Percentiles rank a stretch among this genome's conserved stretches.
phyloP scores from a whole-genome alignment of 2,329 filamentous ascomycete genomes.

The Trichoderma lentiforme region DNA sequence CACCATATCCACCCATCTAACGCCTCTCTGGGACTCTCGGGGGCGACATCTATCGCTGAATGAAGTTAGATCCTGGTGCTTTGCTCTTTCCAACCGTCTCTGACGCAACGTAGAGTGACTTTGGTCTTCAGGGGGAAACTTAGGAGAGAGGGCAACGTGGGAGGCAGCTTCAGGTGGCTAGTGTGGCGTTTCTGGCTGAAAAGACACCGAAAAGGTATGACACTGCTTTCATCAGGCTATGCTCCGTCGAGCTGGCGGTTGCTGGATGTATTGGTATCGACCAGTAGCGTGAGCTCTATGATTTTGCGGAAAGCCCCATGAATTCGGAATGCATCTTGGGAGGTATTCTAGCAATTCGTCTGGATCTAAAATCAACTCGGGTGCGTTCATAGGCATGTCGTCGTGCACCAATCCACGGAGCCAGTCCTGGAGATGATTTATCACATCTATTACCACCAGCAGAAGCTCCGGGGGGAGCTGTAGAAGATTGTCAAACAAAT shows the following conservation, averaged over 20 bases:
- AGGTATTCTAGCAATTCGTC: background rate
- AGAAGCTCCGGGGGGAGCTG: background rate
- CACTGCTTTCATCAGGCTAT: background rate
- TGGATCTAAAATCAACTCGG: background rate
- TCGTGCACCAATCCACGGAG: background rate
- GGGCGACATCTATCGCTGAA: background rate
- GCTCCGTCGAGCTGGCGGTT: background rate
- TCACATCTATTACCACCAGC: background rate
- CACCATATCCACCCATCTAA: conserved; percentile 1
- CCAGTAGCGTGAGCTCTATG: background rate
- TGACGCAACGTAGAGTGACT: background rate
- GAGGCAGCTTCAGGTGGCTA: background rate
- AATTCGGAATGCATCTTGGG: too few relatives aligned
- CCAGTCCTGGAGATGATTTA: background rate
- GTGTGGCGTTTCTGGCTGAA: background rate
- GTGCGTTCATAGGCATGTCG: background rate
- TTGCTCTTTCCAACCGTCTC: background rate
- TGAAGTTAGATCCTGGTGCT: conserved; percentile 2
- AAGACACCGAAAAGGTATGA: background rate
- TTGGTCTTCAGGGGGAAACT: background rate
- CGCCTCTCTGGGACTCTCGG: background rate
- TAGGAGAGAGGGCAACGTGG: background rate
- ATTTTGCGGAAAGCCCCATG: background rate
- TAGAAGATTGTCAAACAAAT: background rate
- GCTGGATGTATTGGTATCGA: background rate